Percentiles rank a stretch among this genome's conserved stretches.
phyloP scores from a whole-genome alignment of 2,329 filamentous ascomycete genomes.

The Lomentospora prolificans region DNA sequence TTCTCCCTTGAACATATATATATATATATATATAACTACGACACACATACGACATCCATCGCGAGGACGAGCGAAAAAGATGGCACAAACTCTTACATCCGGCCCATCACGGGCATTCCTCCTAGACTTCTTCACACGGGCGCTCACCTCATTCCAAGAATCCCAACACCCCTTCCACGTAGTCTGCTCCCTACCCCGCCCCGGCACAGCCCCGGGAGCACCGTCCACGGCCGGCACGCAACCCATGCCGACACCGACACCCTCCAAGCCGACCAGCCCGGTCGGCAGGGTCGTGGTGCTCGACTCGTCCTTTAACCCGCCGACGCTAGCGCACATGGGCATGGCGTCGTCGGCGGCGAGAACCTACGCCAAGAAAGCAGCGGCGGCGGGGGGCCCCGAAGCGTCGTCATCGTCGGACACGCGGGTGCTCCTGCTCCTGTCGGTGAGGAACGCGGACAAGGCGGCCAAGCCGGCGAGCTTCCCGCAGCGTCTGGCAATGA shows the following conservation, averaged over 20 bases:
- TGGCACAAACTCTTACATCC: not conserved
- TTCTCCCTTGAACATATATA: too few species aligned
- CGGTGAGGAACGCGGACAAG: conserved; percentile 58
- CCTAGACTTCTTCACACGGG: conserved; percentile 31
- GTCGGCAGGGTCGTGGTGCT: conserved; percentile 40
- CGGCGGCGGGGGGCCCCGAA: not conserved
- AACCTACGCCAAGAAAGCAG: conserved; percentile 10
- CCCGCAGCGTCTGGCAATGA: conserved; percentile 58
- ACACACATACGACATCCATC: too few species aligned
- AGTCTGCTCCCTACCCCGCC: conserved; percentile 29
- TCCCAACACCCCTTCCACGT: conserved; percentile 34
- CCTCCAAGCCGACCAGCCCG: not conserved
- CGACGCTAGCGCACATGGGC: conserved; percentile 48
- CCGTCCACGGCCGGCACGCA: conserved; percentile 11
- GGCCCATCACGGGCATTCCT: conserved; percentile 13
- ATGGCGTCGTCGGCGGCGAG: conserved; percentile 43
- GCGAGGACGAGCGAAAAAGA: too few species aligned
- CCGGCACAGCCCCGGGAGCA: conserved; percentile 10
- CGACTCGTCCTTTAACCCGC: conserved; percentile 61
- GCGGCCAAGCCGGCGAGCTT: conserved; percentile 58
- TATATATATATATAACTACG: too few species aligned
- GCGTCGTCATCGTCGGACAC: conserved; percentile 13
- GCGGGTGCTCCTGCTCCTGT: conserved; percentile 48
- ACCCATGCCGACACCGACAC: not conserved
- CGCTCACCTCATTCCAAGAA: conserved; percentile 33